phyloP scores from a whole-genome alignment of 2,329 filamentous ascomycete species.

The Fusarium concolor region DNA sequence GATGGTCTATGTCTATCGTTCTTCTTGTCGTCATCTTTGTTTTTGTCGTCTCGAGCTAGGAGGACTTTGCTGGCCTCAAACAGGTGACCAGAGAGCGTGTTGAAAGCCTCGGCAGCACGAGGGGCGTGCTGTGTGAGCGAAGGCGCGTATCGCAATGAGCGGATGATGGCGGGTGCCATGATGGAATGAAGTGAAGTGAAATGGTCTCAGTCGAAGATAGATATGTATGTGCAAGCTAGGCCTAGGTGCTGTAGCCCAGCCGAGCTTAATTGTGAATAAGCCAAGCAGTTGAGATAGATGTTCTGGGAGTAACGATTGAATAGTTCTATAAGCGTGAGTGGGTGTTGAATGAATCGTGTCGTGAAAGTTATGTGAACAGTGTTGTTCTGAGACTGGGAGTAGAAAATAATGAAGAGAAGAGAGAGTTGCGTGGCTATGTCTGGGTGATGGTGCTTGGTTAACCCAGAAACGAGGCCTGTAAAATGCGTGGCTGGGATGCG shows the following conservation, averaged over 20 bases:
- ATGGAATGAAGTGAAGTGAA: conserved; percentile 29
- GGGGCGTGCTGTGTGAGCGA: conserved; percentile 35
- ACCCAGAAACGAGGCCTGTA: conserved; percentile 46
- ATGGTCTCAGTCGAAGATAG: conserved; percentile 34
- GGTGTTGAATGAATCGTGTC: background rate
- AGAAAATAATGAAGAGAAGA: conserved; percentile 8
- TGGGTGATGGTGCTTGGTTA: conserved; percentile 41
- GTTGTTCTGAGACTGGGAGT: conserved; percentile 1
- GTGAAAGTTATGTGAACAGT: conserved; percentile 2
- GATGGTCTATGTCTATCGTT: conserved; percentile 43
- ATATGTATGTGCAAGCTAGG: conserved; percentile 32
- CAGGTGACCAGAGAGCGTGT: conserved; percentile 56
- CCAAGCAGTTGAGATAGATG: conserved; percentile 9
- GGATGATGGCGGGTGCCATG: conserved; percentile 58
- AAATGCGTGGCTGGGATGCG: conserved; percentile 45
- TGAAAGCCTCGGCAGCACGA: conserved; percentile 40
- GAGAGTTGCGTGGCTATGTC: conserved; percentile 25
- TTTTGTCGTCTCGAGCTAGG: conserved; percentile 53
- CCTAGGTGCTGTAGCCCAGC: conserved; percentile 48
- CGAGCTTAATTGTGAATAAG: conserved; percentile 31
- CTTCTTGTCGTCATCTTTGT: conserved; percentile 45
- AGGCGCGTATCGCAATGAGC: conserved; percentile 48
- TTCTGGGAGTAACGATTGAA: background rate
- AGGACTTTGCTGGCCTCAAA: conserved; percentile 57
- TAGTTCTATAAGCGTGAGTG: background rate